Evolutionary conservation across 805 yeast genomes (phyloP).

Genomic region (Starmerella geochares): DNA sequence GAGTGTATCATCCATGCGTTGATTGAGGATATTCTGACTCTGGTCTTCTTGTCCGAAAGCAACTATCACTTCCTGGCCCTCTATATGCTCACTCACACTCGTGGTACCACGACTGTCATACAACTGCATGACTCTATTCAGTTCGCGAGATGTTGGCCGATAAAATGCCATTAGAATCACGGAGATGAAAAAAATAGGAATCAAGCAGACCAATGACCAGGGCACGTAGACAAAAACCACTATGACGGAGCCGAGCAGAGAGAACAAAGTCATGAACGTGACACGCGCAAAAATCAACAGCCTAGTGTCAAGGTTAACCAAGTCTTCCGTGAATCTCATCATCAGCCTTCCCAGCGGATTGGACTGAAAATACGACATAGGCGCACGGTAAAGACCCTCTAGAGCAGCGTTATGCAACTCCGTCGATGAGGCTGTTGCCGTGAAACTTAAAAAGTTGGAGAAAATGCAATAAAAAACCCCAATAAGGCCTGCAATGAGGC

Average conservation of each 20-base stretch:
- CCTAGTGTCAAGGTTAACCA: constrained; percentile 71
- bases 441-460: constrained; percentile 17
- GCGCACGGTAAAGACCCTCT: constrained; percentile 52
- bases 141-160: constrained; percentile 60
- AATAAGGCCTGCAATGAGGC: constrained; percentile 13
- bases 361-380: constrained; percentile 71
- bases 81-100: constrained; percentile 56
- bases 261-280: constrained; percentile 38
- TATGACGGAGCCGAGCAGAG: constrained; percentile 50
- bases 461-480: constrained; percentile 11
- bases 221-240: constrained; percentile 60
- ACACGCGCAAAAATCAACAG: constrained; percentile 32
- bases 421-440: constrained; percentile 46
- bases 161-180: constrained; percentile 36
- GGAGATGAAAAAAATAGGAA: constrained; percentile 40
- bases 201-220: constrained; percentile 53
- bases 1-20: constrained; percentile 47
- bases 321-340: constrained; percentile 77
- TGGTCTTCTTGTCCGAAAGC: constrained; percentile 41
- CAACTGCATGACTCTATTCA: constrained; percentile 63
- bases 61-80: constrained; percentile 55
- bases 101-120: constrained; percentile 59
- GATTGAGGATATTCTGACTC: constrained; percentile 41
- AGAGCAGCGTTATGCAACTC: constrained; percentile 51
- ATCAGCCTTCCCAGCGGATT: constrained; percentile 65